Evolutionary conservation across 768 basidiomycete species (phyloP).

Genomic region (Rhodotorula diobovata): DNA sequence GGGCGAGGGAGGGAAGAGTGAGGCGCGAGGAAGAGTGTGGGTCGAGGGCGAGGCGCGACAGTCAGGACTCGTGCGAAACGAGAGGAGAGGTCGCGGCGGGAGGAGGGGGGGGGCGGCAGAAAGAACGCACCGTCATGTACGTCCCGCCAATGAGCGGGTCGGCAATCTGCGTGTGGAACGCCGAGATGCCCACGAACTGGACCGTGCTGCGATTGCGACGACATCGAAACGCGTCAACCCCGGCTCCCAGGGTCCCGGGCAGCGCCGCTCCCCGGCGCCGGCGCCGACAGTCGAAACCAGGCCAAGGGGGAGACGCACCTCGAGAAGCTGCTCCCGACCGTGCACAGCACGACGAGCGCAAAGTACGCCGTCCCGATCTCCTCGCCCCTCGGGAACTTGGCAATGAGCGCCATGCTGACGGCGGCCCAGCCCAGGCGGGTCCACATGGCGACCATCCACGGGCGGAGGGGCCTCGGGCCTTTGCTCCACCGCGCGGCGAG

Average conservation of each 20-base stretch:
- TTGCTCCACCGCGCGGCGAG: conserved; percentile 85
- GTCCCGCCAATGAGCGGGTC: conserved; percentile 97
- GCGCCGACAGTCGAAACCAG: no score
- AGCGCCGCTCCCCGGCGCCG: no score
- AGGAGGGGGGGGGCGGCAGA: background rate
- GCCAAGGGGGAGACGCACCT: conserved; percentile 57
- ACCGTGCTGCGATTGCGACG: conserved; percentile 69
- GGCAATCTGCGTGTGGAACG: conserved; percentile 93
- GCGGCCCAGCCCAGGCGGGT: conserved; percentile 71
- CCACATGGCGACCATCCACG: conserved; percentile 91
- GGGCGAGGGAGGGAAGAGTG: background rate
- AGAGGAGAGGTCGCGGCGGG: background rate
- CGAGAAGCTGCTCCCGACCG: conserved; percentile 75
- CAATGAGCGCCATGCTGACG: conserved; percentile 69
- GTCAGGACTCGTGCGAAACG: conserved; percentile 45
- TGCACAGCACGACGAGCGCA: conserved; percentile 69
- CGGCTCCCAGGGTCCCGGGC: no score
- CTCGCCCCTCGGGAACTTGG: conserved; percentile 71
- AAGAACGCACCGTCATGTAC: conserved; percentile 74
- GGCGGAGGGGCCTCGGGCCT: conserved; percentile 70
- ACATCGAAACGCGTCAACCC: no score
- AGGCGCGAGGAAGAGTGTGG: conserved; percentile 46
- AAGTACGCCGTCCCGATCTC: conserved; percentile 61
- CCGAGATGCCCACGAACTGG: conserved; percentile 99
- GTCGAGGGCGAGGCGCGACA: background rate